Conservation (phyloP, 2,329 filamentous ascomycete species). For the Cyanodermella asteris region DNA sequence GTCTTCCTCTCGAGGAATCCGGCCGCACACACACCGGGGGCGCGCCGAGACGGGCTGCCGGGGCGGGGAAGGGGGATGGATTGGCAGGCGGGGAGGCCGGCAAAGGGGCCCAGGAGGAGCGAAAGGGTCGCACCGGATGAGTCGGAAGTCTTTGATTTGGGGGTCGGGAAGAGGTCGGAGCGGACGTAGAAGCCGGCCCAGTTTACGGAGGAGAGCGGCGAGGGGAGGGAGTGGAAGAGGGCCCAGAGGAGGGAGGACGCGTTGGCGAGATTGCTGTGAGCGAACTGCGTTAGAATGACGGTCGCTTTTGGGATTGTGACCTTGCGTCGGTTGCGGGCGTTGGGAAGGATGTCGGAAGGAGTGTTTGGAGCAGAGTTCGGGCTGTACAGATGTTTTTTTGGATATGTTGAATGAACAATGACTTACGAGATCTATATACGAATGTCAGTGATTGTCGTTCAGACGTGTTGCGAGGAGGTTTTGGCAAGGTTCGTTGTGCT, state of each 20-base stretch:
- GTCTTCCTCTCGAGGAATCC: conserved; percentile 19
- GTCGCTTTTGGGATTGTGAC: background rate
- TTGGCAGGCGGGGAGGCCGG: conserved; percentile 27
- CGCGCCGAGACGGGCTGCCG: no score
- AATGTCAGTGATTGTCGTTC: background rate
- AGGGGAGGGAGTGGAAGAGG: conserved; percentile 21
- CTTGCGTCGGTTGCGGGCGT: background rate
- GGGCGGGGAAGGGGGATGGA: conserved; percentile 21
- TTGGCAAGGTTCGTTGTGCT: conserved; percentile 2
- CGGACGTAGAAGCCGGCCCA: conserved; percentile 21
- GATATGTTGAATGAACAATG: no score
- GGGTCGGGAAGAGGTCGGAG: conserved; percentile 9
- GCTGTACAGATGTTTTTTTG: no score
- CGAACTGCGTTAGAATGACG: background rate
- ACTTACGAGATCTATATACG: conserved; percentile 1
- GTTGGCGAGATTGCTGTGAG: conserved; percentile 24
- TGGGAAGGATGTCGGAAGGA: no score
- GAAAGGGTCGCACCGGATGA: conserved; percentile 2
- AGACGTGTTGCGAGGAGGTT: background rate
- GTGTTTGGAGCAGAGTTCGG: no score
- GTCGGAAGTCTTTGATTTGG: conserved; percentile 5
- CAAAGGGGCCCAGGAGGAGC: conserved; percentile 25
- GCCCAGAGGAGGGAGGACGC: conserved; percentile 27
- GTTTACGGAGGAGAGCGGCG: conserved; percentile 22
- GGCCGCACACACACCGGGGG: conserved; percentile 26